A percentile compares a stretch with the other conserved stretches of the same genome.
Conservation (phyloP, 805 yeast genomes). For the Metschnikowia gelsemii region DNA sequence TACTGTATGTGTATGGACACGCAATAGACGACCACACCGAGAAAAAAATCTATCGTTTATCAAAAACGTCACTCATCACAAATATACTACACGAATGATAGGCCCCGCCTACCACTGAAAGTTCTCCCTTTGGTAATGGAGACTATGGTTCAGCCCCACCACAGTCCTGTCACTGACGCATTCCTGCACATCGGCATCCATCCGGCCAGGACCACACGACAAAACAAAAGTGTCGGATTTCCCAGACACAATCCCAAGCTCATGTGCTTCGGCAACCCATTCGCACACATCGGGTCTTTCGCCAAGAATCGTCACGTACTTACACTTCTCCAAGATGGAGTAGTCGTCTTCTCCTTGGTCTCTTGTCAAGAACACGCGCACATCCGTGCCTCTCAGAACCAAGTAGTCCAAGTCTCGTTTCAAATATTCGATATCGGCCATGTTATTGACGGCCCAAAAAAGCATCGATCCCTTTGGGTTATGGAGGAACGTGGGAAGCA, state of each 20-base stretch:
- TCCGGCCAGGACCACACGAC: conserved; percentile 18
- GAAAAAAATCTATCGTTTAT: no score
- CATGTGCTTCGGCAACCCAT: conserved; percentile 16
- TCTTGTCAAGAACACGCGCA: conserved; percentile 15
- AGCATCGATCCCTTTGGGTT: conserved; percentile 13
- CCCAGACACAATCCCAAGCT: conserved; percentile 3
- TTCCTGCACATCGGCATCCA: conserved; percentile 16
- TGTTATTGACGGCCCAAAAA: conserved; percentile 18
- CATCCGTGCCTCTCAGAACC: conserved; percentile 13
- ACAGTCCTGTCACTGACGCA: conserved; percentile 11
- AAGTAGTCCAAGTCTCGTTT: conserved; percentile 15
- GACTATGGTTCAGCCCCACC: conserved; percentile 12
- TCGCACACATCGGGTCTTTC: conserved; percentile 14
- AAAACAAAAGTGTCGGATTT: conserved; percentile 12
- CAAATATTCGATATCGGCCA: conserved; percentile 15
- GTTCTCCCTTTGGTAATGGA: conserved; percentile 15
- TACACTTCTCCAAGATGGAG: conserved; percentile 10
- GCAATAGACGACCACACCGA: no score
- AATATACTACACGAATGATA: no score
- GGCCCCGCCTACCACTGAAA: conserved; percentile 15
- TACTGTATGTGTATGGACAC: no score
- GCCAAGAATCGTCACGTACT: conserved; percentile 13
- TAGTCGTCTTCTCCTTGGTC: conserved; percentile 13
- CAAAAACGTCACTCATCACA: no score
- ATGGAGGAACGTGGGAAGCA: conserved; percentile 16